Evolutionary conservation across 2,329 filamentous ascomycete species (phyloP).

Genomic region (Corinectria fuckeliana): DNA sequence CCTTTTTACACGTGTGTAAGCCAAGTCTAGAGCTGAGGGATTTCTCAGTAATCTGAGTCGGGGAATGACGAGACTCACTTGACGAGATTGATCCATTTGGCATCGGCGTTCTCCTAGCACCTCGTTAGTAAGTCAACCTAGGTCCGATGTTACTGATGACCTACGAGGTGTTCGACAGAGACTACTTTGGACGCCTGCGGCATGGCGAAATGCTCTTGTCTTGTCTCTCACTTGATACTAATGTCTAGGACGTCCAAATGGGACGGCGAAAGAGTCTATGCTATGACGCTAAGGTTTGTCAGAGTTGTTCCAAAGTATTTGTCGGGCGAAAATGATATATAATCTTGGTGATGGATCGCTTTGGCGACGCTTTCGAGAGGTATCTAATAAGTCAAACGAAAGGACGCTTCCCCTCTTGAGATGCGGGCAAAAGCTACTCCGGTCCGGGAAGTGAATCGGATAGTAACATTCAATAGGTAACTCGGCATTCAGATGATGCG

Average conservation of each 20-base stretch:
- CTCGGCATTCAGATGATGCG: background rate
- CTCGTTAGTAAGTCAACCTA: background rate
- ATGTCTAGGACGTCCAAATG: background rate
- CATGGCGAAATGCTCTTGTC: background rate
- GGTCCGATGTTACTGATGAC: background rate
- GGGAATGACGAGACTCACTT: conserved; percentile 1
- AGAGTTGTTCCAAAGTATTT: background rate
- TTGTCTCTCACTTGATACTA: no score
- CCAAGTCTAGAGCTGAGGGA: background rate
- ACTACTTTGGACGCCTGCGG: conserved; percentile 5
- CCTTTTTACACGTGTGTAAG: conserved; percentile 42
- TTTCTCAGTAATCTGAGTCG: background rate
- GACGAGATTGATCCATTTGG: conserved; percentile 17
- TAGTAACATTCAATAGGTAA: background rate
- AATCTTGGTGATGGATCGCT: background rate
- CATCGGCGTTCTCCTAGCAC: conserved; percentile 1
- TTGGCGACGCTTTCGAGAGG: background rate
- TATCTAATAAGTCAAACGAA: no score
- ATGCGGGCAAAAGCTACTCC: conserved; percentile 16
- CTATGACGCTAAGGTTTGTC: background rate
- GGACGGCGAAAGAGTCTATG: background rate
- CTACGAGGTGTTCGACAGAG: conserved; percentile 10
- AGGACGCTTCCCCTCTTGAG: background rate
- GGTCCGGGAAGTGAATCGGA: background rate
- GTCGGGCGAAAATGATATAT: background rate